A percentile compares a stretch with the other conserved stretches of the same genome.
These are phyloP conservation scores for Pseudonitzschia delicatissima DNA, from an alignment of 108 stramenopile species.

Conservation along the genomic window DNA sequence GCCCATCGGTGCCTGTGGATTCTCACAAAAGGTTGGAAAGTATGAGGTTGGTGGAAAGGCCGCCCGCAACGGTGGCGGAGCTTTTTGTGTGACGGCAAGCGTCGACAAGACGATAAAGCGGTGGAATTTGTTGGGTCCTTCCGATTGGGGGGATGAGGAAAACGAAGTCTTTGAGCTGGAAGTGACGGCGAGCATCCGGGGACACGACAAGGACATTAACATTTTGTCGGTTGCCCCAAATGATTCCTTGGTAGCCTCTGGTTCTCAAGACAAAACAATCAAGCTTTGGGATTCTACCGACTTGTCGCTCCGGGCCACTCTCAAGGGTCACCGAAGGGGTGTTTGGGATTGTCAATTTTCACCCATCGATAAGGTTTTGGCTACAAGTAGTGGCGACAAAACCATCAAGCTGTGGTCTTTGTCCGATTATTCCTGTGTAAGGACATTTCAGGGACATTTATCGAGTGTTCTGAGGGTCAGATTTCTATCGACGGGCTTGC, in stretches of 20 bases:
- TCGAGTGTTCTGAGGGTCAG: conserved; percentile 87
- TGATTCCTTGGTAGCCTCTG: conserved; percentile 93
- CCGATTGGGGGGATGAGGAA: conserved; percentile 36
- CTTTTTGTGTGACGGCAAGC: conserved; percentile 89
- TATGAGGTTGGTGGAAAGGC: conserved; percentile 85
- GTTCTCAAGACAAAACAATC: conserved; percentile 93
- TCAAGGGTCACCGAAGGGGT: conserved; percentile 94
- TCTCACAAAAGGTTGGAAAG: conserved; percentile 71
- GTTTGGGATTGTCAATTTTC: conserved; percentile 96
- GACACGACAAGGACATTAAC: conserved; percentile 94
- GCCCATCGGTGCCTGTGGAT: conserved; percentile 74
- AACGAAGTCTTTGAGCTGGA: conserved; percentile 27
- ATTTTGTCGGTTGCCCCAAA: conserved; percentile 93
- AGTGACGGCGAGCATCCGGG: conserved; percentile 63
- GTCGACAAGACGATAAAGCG: conserved; percentile 92
- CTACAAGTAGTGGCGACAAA: conserved; percentile 89
- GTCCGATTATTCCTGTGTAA: conserved; percentile 84
- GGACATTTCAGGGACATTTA: conserved; percentile 92
- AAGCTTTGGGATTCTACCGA: conserved; percentile 89
- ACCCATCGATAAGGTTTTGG: conserved; percentile 90
- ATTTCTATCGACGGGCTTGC: conserved; percentile 74
- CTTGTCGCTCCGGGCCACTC: conserved; percentile 68
- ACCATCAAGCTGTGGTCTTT: conserved; percentile 95
- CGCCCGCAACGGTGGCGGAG: conserved; percentile 79
- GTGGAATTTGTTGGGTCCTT: conserved; percentile 84